Conservation (phyloP, 2,329 filamentous ascomycete genomes). For the Stagonosporopsis rhizophila region DNA sequence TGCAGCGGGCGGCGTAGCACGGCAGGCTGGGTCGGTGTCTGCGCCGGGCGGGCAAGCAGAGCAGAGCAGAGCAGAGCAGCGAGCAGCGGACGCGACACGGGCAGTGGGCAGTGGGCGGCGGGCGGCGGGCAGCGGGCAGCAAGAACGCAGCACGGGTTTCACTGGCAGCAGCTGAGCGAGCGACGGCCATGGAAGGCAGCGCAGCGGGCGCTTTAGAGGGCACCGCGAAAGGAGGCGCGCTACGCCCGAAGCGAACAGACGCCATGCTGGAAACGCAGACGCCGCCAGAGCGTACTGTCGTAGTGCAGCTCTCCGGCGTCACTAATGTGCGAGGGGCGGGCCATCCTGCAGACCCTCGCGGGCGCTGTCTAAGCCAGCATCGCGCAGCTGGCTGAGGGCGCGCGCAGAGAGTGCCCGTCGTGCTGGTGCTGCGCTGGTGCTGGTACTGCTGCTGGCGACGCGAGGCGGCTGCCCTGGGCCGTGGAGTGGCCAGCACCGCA, state of each 20-base stretch:
- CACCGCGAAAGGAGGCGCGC: constrained; percentile 26
- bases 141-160: neutral
- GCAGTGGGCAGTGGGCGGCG: too few species aligned
- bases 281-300: constrained; percentile 19
- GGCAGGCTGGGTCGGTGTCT: constrained; percentile 23
- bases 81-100: too few species aligned
- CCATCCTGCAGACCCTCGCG: constrained; percentile 28
- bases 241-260: constrained; percentile 11
- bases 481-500: too few species aligned
- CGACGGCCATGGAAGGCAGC: neutral
- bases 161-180: neutral
- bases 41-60: neutral
- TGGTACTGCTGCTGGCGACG: too few species aligned
- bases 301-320: constrained; percentile 12
- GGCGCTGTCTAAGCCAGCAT: constrained; percentile 20
- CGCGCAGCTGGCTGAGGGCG: neutral
- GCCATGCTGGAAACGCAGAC: constrained; percentile 27
- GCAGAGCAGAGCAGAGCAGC: neutral
- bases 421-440: neutral
- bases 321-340: constrained; percentile 17
- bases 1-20: constrained; percentile 32
- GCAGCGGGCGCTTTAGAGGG: constrained; percentile 19
- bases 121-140: neutral
- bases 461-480: too few species aligned
- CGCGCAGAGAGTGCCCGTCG: neutral